Evolutionary conservation across 169 alveolate genomes (phyloP), one percentile per base, ranked within the genome.

Genomic region (Pseudocohnilembus persalinus): DNA sequence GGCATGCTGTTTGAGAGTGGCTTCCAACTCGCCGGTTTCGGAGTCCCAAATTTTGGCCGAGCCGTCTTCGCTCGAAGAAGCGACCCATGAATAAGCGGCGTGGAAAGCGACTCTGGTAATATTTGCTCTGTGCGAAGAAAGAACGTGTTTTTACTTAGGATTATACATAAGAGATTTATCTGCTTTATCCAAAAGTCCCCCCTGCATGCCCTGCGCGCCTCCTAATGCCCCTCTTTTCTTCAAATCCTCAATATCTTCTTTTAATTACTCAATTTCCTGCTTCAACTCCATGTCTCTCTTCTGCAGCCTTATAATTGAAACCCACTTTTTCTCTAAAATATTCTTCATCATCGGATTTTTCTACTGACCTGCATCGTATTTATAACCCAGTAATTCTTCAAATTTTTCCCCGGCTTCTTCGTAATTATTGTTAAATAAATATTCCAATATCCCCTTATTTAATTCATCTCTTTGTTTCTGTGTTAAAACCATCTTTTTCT

Each of bases 1-100:
- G 29, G 95, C 88, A 84, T 95, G 97, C 6, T 96, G 95, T 86
- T 87, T 92, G 49, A 95, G 77, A 73, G 98, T 93, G 77, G 89
- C 85, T 68, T 93, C 96, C 49, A 94, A 87, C 30, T 92, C 87
- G 35, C 97, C 96, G 6, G 94, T 77, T 73, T 94, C 97, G 65
- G 92, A 88, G 85, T 96, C 98, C 98, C 99, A 97, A 27, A 97
- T 74, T 76, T 94, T 94, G 29, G 95, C 93, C 28, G 97, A 90
- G 15, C 95, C 96, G 82, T 97, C 99, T 83, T 96, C 96, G 34
- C 96, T 90, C 11, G 96, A 92, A 31, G 97, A 88, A 25, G 97
- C 98, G 0, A 95, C 81, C 20, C 93, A 72, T 77, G 91, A 88
- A 63, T 94, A 95, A 31, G 85, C 79, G 0, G 96, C 96, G 84